phyloP scores from a whole-genome alignment of 306 rosid species.

The Prunus mira region DNA sequence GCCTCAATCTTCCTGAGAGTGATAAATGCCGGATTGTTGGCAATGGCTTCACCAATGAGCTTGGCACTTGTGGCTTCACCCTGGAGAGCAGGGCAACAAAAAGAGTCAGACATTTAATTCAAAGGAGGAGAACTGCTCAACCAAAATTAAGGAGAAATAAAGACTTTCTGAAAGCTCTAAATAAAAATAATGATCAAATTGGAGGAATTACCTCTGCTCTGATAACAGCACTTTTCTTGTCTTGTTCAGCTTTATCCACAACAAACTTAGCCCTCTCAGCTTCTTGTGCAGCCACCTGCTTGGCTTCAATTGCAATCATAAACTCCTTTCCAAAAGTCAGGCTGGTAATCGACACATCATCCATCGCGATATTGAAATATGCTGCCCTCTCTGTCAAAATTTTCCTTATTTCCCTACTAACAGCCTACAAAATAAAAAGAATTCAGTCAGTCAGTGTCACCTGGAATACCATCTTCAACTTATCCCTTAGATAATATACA shows the following conservation, averaged over 20 bases:
- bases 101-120: background rate
- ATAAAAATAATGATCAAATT: background rate
- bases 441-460: background rate
- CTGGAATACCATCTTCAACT: background rate
- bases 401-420: slow-evolving; percentile 79
- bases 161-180: background rate
- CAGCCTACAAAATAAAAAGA: slow-evolving; percentile 41
- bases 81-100: slow-evolving; percentile 33
- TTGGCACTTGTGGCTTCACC: slow-evolving; percentile 87
- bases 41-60: slow-evolving; percentile 77
- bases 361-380: slow-evolving; percentile 78
- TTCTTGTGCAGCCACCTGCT: slow-evolving; percentile 94
- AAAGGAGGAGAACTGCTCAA: background rate
- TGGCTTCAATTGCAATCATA: slow-evolving; percentile 86
- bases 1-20: slow-evolving; percentile 88
- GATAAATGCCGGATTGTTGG: slow-evolving; percentile 82
- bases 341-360: slow-evolving; percentile 81
- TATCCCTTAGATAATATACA: background rate
- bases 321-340: slow-evolving; percentile 78
- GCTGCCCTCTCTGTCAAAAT: slow-evolving; percentile 73
- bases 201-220: slow-evolving; percentile 61
- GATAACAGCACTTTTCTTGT: slow-evolving; percentile 73
- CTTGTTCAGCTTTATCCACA: slow-evolving; percentile 88
- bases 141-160: too few relatives aligned
- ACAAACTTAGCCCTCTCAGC: slow-evolving; percentile 95